Percentiles rank a stretch among this genome's conserved stretches.
phyloP scores from a whole-genome alignment of 2,329 filamentous ascomycete species.

The Colletotrichum magnum region DNA sequence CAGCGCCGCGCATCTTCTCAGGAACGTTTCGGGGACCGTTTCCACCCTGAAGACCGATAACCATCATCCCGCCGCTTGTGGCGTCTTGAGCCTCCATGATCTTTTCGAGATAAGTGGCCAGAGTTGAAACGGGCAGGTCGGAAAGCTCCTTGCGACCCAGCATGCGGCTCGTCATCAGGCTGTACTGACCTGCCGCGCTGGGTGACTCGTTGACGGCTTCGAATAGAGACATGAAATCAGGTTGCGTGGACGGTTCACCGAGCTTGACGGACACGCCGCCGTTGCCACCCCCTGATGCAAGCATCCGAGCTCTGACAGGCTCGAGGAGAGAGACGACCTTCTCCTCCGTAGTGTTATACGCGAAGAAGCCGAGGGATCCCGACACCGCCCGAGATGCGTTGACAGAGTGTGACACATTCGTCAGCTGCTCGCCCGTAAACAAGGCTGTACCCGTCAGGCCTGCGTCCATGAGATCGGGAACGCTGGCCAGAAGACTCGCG shows the following conservation, averaged over 20 bases:
- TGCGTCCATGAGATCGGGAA: constrained; percentile 31
- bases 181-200: neutral
- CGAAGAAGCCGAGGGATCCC: constrained; percentile 24
- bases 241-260: constrained; percentile 3
- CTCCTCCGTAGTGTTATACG: constrained; percentile 23
- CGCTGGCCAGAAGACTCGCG: constrained; percentile 12
- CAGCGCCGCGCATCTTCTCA: constrained; percentile 43
- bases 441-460: constrained; percentile 17
- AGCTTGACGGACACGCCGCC: constrained; percentile 20
- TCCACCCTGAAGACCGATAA: constrained; percentile 39
- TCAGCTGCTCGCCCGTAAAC: neutral
- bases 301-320: constrained; percentile 17
- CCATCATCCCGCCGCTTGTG: constrained; percentile 13
- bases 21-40: constrained; percentile 25
- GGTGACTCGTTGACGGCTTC: constrained; percentile 23
- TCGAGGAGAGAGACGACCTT: constrained; percentile 5
- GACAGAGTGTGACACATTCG: neutral
- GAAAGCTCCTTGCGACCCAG: constrained; percentile 40
- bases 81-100: constrained; percentile 2
- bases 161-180: constrained; percentile 37
- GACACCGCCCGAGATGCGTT: constrained; percentile 9
- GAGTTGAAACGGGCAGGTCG: constrained; percentile 12
- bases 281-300: constrained; percentile 23
- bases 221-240: constrained; percentile 28
- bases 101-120: constrained; percentile 32